Conservation (phyloP, 1,284 basidiomycete genomes). For the Trichosporon asahii region DNA sequence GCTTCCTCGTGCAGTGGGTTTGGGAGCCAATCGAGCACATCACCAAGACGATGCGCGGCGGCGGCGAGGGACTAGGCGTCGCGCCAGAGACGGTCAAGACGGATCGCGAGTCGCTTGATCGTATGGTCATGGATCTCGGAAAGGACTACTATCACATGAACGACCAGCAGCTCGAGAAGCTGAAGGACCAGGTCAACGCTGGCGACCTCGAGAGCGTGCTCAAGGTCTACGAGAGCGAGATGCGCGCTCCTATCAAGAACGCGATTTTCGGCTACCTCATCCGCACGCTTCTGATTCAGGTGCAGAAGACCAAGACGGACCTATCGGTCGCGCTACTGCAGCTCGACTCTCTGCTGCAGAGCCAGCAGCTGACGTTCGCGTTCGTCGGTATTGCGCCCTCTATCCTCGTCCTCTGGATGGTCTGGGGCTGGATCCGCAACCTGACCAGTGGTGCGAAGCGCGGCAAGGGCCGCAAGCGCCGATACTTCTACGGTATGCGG, state of each 20-base stretch:
- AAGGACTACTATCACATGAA: conserved; percentile 63
- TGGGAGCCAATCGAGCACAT: conserved; percentile 81
- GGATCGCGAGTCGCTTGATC: conserved; percentile 71
- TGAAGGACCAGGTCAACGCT: conserved; percentile 65
- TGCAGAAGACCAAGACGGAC: conserved; percentile 98
- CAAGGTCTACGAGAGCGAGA: conserved; percentile 85
- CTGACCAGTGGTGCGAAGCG: conserved; percentile 55
- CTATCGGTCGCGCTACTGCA: conserved; percentile 80
- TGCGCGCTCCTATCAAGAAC: conserved; percentile 76
- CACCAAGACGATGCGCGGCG: conserved; percentile 65
- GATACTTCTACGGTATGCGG: conserved; percentile 53
- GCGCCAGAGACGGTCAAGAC: conserved; percentile 49
- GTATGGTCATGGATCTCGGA: conserved; percentile 86
- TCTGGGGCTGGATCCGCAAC: conserved; percentile 58
- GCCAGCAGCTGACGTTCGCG: conserved; percentile 93
- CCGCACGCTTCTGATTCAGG: conserved; percentile 82
- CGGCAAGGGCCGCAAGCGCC: conserved; percentile 46
- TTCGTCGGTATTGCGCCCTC: conserved; percentile 95
- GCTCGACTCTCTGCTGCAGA: conserved; percentile 83
- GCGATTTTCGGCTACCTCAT: conserved; percentile 77
- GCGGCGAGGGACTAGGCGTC: conserved; percentile 56
- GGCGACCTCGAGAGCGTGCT: conserved; percentile 88
- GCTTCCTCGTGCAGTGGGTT: conserved; percentile 81
- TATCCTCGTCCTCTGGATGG: conserved; percentile 72
- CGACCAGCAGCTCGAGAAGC: conserved; percentile 60